These are phyloP conservation scores for Phyllachora maydis DNA, from an alignment of 2,329 filamentous ascomycete species.

Conservation along the genomic window DNA sequence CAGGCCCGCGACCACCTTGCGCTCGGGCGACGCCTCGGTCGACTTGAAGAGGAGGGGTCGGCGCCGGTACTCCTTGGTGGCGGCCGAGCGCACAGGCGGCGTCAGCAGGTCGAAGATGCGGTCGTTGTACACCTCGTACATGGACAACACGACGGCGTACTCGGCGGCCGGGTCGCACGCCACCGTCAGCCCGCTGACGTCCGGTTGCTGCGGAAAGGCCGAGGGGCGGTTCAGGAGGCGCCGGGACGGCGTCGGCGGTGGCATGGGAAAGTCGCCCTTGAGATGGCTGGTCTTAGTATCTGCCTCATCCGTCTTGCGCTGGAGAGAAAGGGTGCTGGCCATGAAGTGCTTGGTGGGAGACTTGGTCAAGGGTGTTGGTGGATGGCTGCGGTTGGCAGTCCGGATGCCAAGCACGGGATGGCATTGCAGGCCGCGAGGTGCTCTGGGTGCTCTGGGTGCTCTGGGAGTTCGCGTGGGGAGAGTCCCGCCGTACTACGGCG, in stretches of 20 bases:
- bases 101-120: slow-evolving; percentile 86
- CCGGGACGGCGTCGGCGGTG: slow-evolving; percentile 29
- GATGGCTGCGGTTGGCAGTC: too few species aligned
- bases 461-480: too few species aligned
- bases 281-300: slow-evolving; percentile 19
- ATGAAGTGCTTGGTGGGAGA: slow-evolving; percentile 16
- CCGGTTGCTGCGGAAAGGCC: slow-evolving; percentile 51
- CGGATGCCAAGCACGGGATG: too few species aligned
- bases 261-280: slow-evolving; percentile 26
- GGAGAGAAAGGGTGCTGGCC: slow-evolving; percentile 23
- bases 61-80: slow-evolving; percentile 51
- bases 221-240: slow-evolving; percentile 48
- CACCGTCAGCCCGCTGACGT: slow-evolving; percentile 50
- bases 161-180: slow-evolving; percentile 49
- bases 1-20: slow-evolving; percentile 86
- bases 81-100: slow-evolving; percentile 32
- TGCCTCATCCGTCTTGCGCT: slow-evolving; percentile 18
- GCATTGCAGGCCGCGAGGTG: too few species aligned
- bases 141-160: slow-evolving; percentile 78
- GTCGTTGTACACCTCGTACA: slow-evolving; percentile 99
- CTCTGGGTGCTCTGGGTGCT: too few species aligned
- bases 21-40: slow-evolving; percentile 69
- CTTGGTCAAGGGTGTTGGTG: too few species aligned
- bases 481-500: too few species aligned
- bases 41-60: slow-evolving; percentile 78